Evolutionary conservation across 768 basidiomycete species (phyloP).

Genomic region (Gelatoporia subvermispora): DNA sequence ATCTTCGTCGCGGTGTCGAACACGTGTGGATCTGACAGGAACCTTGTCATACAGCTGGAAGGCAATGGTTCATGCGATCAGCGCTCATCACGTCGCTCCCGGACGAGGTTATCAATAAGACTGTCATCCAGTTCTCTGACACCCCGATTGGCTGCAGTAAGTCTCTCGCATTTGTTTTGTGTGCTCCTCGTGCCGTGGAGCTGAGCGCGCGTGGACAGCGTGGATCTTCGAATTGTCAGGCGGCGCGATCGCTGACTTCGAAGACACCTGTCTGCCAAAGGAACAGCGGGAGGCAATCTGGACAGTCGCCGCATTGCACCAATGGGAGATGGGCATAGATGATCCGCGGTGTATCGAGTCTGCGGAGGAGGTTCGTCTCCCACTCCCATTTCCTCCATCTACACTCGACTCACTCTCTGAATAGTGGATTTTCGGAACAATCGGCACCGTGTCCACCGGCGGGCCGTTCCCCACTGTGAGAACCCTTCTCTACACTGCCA

Average conservation of each 20-base stretch:
- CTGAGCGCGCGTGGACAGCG: conserved; percentile 37
- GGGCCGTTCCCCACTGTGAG: conserved; percentile 83
- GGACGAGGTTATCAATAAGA: conserved; percentile 81
- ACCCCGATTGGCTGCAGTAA: conserved; percentile 89
- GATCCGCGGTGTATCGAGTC: conserved; percentile 78
- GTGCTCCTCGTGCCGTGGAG: background rate
- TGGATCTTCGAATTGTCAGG: conserved; percentile 93
- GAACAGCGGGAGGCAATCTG: conserved; percentile 76
- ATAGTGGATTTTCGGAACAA: conserved; percentile 76
- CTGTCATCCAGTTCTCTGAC: conserved; percentile 74
- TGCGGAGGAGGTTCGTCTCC: conserved; percentile 69
- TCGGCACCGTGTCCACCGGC: conserved; percentile 67
- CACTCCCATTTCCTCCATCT: background rate
- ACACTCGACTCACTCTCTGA: background rate
- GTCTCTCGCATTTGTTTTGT: conserved; percentile 31
- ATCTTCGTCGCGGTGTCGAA: background rate
- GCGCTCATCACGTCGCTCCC: conserved; percentile 78
- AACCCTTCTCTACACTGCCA: conserved; percentile 14
- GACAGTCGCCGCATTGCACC: conserved; percentile 86
- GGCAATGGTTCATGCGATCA: conserved; percentile 91
- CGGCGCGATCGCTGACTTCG: conserved; percentile 70
- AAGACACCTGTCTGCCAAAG: conserved; percentile 71
- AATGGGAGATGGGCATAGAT: conserved; percentile 83
- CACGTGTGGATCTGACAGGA: no score
- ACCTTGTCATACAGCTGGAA: conserved; percentile 49